Conservation (phyloP, 2,329 filamentous ascomycete genomes). For the Aspergillus udagawae region DNA sequence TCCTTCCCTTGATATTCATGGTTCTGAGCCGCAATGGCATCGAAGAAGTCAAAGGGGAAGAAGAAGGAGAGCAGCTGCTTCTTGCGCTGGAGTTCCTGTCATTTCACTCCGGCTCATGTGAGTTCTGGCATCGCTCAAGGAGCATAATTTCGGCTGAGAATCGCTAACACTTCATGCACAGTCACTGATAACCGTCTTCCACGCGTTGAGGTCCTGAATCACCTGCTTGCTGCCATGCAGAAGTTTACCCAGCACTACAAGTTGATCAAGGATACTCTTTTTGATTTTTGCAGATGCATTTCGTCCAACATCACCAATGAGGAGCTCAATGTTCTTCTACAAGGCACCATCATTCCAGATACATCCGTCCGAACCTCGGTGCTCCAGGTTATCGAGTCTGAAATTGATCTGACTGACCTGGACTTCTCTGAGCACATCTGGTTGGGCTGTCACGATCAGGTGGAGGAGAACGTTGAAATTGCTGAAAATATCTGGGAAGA, state of each 20-base stretch:
- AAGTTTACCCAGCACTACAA: conserved; percentile 91
- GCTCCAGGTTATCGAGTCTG: conserved; percentile 82
- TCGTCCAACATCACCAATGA: conserved; percentile 70
- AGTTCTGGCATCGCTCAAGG: conserved; percentile 16
- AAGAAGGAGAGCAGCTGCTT: conserved; percentile 83
- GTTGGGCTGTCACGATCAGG: conserved; percentile 88
- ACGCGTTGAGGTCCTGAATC: conserved; percentile 66
- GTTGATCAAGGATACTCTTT: conserved; percentile 84
- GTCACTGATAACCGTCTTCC: conserved; percentile 69
- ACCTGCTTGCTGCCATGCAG: conserved; percentile 79
- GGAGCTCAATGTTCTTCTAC: conserved; percentile 73
- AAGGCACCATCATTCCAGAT: conserved; percentile 75
- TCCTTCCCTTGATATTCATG: conserved; percentile 74
- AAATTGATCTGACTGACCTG: conserved; percentile 86
- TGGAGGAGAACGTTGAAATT: conserved; percentile 78
- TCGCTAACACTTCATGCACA: conserved; percentile 13
- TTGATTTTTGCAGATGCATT: conserved; percentile 78
- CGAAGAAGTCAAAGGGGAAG: conserved; percentile 60
- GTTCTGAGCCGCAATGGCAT: conserved; percentile 78
- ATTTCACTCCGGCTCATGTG: conserved; percentile 78
- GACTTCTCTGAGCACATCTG: conserved; percentile 87
- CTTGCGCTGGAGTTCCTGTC: conserved; percentile 83
- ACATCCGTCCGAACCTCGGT: conserved; percentile 76
- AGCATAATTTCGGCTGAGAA: not conserved
- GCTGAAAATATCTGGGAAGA: conserved; percentile 93